These are phyloP conservation scores for Sphaerostilbella broomeana DNA, from an alignment of 2,329 filamentous ascomycete species.

Conservation along the genomic window DNA sequence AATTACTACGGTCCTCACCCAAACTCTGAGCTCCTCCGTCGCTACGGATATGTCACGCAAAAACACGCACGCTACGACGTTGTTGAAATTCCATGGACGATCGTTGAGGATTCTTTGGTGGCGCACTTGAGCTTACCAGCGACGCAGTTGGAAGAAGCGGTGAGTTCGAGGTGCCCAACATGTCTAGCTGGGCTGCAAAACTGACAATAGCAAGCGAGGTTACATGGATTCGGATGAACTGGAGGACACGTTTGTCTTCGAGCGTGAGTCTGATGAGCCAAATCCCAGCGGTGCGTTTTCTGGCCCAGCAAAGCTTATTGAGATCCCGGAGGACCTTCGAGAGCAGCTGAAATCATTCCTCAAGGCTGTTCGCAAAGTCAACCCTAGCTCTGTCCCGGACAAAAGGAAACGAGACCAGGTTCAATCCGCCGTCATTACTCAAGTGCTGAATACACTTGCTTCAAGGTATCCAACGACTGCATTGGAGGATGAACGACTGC, in stretches of 20 bases:
- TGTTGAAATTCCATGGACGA: slow-evolving; percentile 63
- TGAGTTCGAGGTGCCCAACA: too few species aligned
- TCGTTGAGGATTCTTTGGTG: slow-evolving; percentile 44
- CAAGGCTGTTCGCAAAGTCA: slow-evolving; percentile 42
- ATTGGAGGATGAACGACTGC: slow-evolving; percentile 34
- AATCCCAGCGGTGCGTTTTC: slow-evolving; percentile 41
- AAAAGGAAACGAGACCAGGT: slow-evolving; percentile 45
- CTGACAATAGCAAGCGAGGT: slow-evolving; percentile 30
- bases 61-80: slow-evolving; percentile 76
- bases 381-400: slow-evolving; percentile 37
- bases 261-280: slow-evolving; percentile 47
- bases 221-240: slow-evolving; percentile 57
- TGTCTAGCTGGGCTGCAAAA: neutral
- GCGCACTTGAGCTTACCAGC: slow-evolving; percentile 32
- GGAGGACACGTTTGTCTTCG: slow-evolving; percentile 69
- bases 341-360: slow-evolving; percentile 45
- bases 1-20: slow-evolving; percentile 87
- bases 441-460: slow-evolving; percentile 32
- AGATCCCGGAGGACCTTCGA: slow-evolving; percentile 44
- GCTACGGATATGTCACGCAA: slow-evolving; percentile 81
- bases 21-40: slow-evolving; percentile 71
- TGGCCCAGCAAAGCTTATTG: slow-evolving; percentile 31
- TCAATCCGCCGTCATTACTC: slow-evolving; percentile 33
- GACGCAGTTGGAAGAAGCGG: slow-evolving; percentile 35
- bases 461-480: slow-evolving; percentile 37